Evolutionary conservation across 805 yeast genomes (phyloP).

Genomic region (Komagataella populi): DNA sequence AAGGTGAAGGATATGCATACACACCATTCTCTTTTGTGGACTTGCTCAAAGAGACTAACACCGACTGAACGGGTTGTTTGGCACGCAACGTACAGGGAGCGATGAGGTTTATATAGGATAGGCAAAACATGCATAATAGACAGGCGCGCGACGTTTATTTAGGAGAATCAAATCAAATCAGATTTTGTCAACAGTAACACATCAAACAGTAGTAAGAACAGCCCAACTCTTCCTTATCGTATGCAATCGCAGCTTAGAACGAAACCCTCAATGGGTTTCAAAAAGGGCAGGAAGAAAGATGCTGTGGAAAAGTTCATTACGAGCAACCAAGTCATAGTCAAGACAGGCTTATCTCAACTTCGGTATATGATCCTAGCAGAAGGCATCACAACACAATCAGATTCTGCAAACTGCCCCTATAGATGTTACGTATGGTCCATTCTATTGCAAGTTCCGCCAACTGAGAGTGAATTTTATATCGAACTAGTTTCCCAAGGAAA

Average conservation of each 20-base stretch:
- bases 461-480: slow-evolving; percentile 35
- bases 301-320: slow-evolving; percentile 37
- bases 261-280: slow-evolving; percentile 1
- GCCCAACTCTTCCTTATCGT: neutral
- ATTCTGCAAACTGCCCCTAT: slow-evolving; percentile 43
- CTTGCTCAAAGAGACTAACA: slow-evolving; percentile 7
- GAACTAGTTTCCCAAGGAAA: slow-evolving; percentile 42
- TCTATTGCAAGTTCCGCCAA: slow-evolving; percentile 46
- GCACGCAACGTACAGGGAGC: neutral
- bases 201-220: neutral
- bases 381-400: slow-evolving; percentile 16
- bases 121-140: neutral
- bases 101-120: neutral
- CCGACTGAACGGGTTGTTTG: neutral
- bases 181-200: neutral
- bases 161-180: slow-evolving; percentile 1
- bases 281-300: slow-evolving; percentile 32
- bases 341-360: slow-evolving; percentile 37
- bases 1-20: slow-evolving; percentile 62
- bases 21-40: slow-evolving; percentile 43
- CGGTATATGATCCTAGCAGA: slow-evolving; percentile 37
- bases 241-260: neutral
- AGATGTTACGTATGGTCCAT: slow-evolving; percentile 75
- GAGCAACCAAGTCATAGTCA: slow-evolving; percentile 27
- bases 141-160: neutral